phyloP scores from a whole-genome alignment of 1,139 yeast species.

The Nakaseomyces kungkrabaensis region DNA sequence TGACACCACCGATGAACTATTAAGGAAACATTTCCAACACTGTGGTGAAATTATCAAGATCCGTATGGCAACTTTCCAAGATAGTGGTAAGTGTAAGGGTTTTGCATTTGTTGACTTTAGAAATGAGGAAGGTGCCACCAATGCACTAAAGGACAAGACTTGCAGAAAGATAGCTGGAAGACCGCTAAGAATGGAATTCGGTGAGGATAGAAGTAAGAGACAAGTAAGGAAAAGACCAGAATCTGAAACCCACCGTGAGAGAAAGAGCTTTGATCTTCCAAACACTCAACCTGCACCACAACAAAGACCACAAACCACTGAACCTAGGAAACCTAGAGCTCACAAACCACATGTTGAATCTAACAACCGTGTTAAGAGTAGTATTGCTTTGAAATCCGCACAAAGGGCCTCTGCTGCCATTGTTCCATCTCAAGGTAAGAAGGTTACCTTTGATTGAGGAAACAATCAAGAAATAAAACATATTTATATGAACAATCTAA shows the following conservation, averaged over 20 bases:
- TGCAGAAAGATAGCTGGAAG: conserved; percentile 64
- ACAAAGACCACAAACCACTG: conserved; percentile 9
- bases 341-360: conserved; percentile 16
- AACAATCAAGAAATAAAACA: neutral
- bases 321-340: conserved; percentile 18
- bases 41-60: conserved; percentile 69
- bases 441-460: conserved; percentile 47
- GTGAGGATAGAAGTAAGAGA: conserved; percentile 88
- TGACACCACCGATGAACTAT: conserved; percentile 76
- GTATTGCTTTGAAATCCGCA: conserved; percentile 80
- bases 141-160: conserved; percentile 65
- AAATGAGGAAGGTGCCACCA: conserved; percentile 70
- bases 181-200: conserved; percentile 77
- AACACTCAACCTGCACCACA: neutral
- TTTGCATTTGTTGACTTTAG: conserved; percentile 87
- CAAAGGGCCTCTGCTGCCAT: conserved; percentile 87
- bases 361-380: conserved; percentile 57
- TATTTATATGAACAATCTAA: neutral
- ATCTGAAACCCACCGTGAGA: conserved; percentile 8
- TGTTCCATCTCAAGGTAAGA: conserved; percentile 85
- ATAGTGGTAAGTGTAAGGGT: conserved; percentile 92
- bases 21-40: conserved; percentile 67
- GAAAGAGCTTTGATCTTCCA: conserved; percentile 1
- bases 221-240: conserved; percentile 28
- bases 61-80: conserved; percentile 96